Evolutionary conservation across 257 asterid species (phyloP).

Genomic region (Misopates orontium): DNA sequence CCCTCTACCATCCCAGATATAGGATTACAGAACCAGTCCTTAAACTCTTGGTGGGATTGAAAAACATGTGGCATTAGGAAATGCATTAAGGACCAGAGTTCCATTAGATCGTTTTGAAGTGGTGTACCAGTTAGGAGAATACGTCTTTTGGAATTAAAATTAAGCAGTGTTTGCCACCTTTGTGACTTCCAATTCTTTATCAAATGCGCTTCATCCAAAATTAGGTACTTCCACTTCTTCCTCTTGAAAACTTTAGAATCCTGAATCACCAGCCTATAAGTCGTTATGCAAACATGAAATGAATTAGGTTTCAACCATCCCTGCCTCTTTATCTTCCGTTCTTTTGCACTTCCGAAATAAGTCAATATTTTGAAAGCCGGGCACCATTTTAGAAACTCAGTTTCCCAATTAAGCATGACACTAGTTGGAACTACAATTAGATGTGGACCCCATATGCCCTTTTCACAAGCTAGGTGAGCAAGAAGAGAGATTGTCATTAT

Average conservation of each 20-base stretch:
- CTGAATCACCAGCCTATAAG: conserved; percentile 96
- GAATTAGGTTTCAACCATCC: conserved; percentile 98
- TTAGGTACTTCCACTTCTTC: conserved; percentile 97
- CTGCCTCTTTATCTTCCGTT: conserved; percentile 88
- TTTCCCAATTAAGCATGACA: conserved; percentile 99
- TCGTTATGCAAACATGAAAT: conserved; percentile 93
- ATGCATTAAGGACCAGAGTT: conserved; percentile 99
- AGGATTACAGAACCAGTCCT: conserved; percentile 99
- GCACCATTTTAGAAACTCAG: conserved; percentile 98
- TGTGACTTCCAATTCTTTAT: conserved; percentile 99
- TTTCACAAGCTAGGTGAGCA: conserved; percentile 95
- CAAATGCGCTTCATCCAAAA: conserved; percentile 97
- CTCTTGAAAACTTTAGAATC: conserved; percentile 96
- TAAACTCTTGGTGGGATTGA: conserved; percentile 99
- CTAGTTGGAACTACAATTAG: conserved; percentile 99
- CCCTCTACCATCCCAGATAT: conserved; percentile 99
- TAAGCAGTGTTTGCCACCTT: conserved; percentile 98
- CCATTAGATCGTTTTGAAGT: conserved; percentile 98
- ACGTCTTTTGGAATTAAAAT: conserved; percentile 97
- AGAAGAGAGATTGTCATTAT: conserved; percentile 98
- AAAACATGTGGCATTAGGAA: conserved; percentile 98
- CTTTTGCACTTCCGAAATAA: conserved; percentile 98
- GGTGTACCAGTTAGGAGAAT: conserved; percentile 98
- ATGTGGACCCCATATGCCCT: conserved; percentile 99
- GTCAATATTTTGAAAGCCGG: conserved; percentile 99